A percentile compares a stretch with the other conserved stretches of the same genome.
phyloP scores from a whole-genome alignment of 78 protist genomes.

The Polysphondylium violaceum region DNA sequence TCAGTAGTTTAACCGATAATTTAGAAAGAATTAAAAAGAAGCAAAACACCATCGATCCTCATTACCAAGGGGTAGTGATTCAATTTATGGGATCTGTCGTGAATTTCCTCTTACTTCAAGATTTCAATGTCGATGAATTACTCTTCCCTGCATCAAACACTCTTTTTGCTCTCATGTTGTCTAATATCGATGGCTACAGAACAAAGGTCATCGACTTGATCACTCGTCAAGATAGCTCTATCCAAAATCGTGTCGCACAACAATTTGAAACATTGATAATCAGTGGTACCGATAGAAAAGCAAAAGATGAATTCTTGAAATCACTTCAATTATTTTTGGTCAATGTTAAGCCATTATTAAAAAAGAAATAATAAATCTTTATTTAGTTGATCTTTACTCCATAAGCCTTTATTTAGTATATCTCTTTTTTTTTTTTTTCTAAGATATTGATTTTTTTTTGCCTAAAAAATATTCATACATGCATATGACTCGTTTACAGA shows the following conservation, averaged over 20 bases:
- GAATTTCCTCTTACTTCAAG: slow-evolving; percentile 48
- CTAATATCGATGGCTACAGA: slow-evolving; percentile 28
- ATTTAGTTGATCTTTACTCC: too few species aligned
- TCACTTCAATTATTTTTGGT: slow-evolving; percentile 7
- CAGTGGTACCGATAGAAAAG: background rate
- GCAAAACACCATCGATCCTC: background rate
- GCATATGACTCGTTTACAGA: too few species aligned
- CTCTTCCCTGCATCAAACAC: slow-evolving; percentile 32
- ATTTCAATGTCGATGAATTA: slow-evolving; percentile 69
- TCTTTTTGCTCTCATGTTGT: slow-evolving; percentile 13
- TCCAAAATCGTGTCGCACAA: slow-evolving; percentile 11
- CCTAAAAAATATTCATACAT: too few species aligned
- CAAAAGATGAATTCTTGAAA: slow-evolving; percentile 16
- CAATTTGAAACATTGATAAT: slow-evolving; percentile 20
- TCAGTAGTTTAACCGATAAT: slow-evolving; percentile 1
- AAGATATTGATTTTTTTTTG: too few species aligned
- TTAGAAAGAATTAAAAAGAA: background rate
- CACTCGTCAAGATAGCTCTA: slow-evolving; percentile 30
- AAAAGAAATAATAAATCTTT: slow-evolving; percentile 46
- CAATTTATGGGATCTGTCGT: slow-evolving; percentile 51
- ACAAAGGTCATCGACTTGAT: slow-evolving; percentile 42
- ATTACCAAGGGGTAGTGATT: background rate
- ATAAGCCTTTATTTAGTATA: too few species aligned
- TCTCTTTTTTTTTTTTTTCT: too few species aligned
- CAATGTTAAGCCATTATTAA: slow-evolving; percentile 44